Base-by-base conservation (phyloP, 1,284 basidiomycete genomes). In the Ganoderma multipileum region DNA sequence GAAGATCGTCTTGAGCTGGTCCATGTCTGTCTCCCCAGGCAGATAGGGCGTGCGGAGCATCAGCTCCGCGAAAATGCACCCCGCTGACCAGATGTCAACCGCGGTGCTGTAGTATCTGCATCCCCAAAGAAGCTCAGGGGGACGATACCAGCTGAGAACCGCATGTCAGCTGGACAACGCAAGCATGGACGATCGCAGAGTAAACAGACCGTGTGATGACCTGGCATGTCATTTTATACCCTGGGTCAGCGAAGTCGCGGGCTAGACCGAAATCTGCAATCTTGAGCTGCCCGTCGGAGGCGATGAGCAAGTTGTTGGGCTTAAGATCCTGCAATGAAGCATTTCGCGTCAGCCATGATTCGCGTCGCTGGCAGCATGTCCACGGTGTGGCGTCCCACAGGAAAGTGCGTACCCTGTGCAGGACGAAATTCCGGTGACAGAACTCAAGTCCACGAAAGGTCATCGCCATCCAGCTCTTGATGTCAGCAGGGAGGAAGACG, bases 401-500 rank as follows among this genome's bases (percentile, higher is more conserved):
- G 39, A 38, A 63, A 58, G 30, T 12, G 81, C 87, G 68, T 76
- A 98, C 97, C 66, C 98, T 89, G 82, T 99, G 98, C 50, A 99
- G 83, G 63, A 99, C 89, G 77, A 92, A 97, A 78, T 97, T 95
- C 61, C 96, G 85, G 80, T 99, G 98, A 75, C 97, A 99, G 79
- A 98, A 99, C 79, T 99, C 97, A 26, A 99, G 85, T 1, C 98
- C 98, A 54, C 96, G 90, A 76, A 98, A 91, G 0, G 95, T 95
- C 98, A 99, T 99, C 20, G 94, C 94, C 90, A 98, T 96, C 98
- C 98, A 99, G 75, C 94, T 93, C 81, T 99, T 99, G 83, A 99
- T 97, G 79, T 99, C 97, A 0, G 95, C 94, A 8, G 95, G 94
- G 28, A 96, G 86, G 79, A 99, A 99, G 42, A 98, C 93, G 62